phyloP scores from a whole-genome alignment of 306 rosid genomes.

The Sophora flavescens region DNA sequence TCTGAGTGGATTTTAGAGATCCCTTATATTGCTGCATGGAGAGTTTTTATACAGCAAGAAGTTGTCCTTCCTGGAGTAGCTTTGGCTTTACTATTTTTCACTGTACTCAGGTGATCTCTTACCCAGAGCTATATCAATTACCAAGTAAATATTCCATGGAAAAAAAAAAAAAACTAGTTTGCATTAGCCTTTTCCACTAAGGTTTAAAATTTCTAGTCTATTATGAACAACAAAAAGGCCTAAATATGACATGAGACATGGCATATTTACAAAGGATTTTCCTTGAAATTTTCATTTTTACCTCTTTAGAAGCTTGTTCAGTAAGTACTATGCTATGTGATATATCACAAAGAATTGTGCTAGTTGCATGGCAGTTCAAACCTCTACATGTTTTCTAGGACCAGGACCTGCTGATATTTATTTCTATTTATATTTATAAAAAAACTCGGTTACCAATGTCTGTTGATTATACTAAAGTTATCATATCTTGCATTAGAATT shows the following conservation, averaged over 20 bases:
- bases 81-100: slow-evolving; percentile 79
- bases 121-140: neutral
- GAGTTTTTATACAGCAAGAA: slow-evolving; percentile 76
- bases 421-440: neutral
- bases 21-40: slow-evolving; percentile 78
- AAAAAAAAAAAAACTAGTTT: neutral
- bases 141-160: slow-evolving; percentile 16
- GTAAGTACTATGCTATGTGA: neutral
- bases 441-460: neutral
- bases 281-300: slow-evolving; percentile 1
- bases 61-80: slow-evolving; percentile 84
- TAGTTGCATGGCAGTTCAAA: neutral
- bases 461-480: neutral
- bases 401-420: neutral
- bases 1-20: slow-evolving; percentile 47
- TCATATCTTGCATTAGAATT: neutral
- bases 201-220: neutral
- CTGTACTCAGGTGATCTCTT: slow-evolving; percentile 79
- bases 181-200: slow-evolving; percentile 2
- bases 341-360: neutral
- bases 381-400: no score
- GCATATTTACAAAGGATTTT: slow-evolving; percentile 3
- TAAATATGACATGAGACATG: slow-evolving; percentile 1
- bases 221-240: neutral
- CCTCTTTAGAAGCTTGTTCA: neutral